Percentiles rank a stretch among this genome's conserved stretches.
Evolutionary conservation across 768 basidiomycete species (phyloP).

Genomic region (Podaxis carcinomalis): DNA sequence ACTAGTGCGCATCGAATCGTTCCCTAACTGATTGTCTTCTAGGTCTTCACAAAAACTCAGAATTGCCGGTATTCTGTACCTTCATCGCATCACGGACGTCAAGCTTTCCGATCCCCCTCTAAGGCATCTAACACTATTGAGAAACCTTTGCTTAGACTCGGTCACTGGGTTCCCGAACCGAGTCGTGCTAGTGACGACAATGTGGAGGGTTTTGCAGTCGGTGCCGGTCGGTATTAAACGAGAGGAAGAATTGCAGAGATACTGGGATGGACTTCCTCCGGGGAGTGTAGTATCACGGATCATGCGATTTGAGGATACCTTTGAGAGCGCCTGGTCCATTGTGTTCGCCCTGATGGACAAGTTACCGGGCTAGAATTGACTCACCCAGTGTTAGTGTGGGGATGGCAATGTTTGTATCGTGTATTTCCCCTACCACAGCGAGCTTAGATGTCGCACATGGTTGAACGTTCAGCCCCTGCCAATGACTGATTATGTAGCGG

Average conservation of each 20-base stretch:
- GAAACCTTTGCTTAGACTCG: slow-evolving; percentile 3
- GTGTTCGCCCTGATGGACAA: background rate
- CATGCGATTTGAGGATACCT: slow-evolving; percentile 3
- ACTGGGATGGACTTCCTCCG: slow-evolving; percentile 6
- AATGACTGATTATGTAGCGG: no score
- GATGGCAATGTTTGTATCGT: background rate
- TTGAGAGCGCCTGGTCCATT: slow-evolving; percentile 8
- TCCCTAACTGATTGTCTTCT: background rate
- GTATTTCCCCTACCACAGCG: no score
- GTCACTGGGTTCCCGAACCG: slow-evolving; percentile 6
- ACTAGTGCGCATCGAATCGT: background rate
- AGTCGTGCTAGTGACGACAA: slow-evolving; percentile 14
- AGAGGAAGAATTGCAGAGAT: slow-evolving; percentile 7
- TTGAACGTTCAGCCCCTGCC: no score
- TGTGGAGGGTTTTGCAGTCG: slow-evolving; percentile 12
- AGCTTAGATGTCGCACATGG: no score
- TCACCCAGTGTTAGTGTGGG: background rate
- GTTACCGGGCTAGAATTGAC: background rate
- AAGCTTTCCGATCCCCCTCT: slow-evolving; percentile 13
- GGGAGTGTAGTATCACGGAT: background rate
- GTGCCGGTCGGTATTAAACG: background rate
- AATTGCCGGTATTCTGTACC: slow-evolving; percentile 14
- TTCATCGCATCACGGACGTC: slow-evolving; percentile 13
- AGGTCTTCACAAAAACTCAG: slow-evolving; percentile 11
- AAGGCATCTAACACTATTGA: slow-evolving; percentile 7